Evolutionary conservation across 1,284 basidiomycete species (phyloP).

Genomic region (Irpex lacteus): DNA sequence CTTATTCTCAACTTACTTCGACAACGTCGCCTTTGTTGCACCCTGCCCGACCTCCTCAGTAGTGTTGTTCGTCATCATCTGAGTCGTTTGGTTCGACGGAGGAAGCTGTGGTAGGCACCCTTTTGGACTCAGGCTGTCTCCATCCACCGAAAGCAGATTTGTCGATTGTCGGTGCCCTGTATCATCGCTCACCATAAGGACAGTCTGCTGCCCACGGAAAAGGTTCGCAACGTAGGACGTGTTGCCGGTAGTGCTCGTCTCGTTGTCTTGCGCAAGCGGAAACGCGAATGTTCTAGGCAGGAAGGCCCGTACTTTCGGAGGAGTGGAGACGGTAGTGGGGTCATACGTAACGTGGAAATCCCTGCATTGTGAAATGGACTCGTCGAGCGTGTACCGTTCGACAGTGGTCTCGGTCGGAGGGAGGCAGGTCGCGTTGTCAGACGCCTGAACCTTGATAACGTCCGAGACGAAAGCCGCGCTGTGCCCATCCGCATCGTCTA

Average conservation of each 20-base stretch:
- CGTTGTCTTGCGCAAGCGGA: slow-evolving; percentile 33
- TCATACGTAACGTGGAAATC: slow-evolving; percentile 46
- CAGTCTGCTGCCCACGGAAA: slow-evolving; percentile 34
- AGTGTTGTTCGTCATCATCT: neutral
- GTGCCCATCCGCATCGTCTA: slow-evolving; percentile 43
- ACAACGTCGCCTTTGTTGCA: slow-evolving; percentile 13
- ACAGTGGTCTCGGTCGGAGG: slow-evolving; percentile 16
- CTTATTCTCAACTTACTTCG: slow-evolving; percentile 20
- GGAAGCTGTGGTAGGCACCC: slow-evolving; percentile 24
- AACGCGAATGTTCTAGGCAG: slow-evolving; percentile 40
- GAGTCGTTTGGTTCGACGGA: neutral
- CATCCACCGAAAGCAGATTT: slow-evolving; percentile 27
- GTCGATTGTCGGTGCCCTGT: slow-evolving; percentile 27
- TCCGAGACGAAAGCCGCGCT: slow-evolving; percentile 45
- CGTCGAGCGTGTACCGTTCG: slow-evolving; percentile 25
- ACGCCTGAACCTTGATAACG: slow-evolving; percentile 43
- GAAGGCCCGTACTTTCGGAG: slow-evolving; percentile 45
- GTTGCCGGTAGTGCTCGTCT: slow-evolving; percentile 23
- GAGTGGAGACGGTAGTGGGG: slow-evolving; percentile 27
- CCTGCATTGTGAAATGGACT: slow-evolving; percentile 46
- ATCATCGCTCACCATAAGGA: slow-evolving; percentile 37
- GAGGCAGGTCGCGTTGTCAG: slow-evolving; percentile 43
- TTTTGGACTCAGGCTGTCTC: slow-evolving; percentile 25
- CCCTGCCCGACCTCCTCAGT: neutral
- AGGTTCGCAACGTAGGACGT: slow-evolving; percentile 46